Percentiles rank a stretch among this genome's conserved stretches.
phyloP scores from a whole-genome alignment of 352 stramenopile genomes.

The Globisporangium abappressorium region DNA sequence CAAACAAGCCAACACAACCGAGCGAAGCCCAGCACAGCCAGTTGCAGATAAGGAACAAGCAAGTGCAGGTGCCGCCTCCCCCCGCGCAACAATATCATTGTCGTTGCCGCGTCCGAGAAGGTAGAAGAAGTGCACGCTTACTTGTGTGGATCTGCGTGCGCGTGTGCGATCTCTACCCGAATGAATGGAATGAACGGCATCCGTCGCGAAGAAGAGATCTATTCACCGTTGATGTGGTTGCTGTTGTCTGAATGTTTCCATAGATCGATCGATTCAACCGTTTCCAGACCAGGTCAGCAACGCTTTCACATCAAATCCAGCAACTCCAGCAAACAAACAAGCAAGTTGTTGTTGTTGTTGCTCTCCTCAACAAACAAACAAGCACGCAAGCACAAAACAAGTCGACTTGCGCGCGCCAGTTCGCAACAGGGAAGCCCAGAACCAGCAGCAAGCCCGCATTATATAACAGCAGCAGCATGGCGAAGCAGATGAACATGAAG shows the following conservation, averaged over 20 bases:
- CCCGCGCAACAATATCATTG: neutral
- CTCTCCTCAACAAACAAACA: neutral
- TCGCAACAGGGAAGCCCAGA: neutral
- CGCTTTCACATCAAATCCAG: neutral
- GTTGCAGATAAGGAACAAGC: constrained; percentile 9
- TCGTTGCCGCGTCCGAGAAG: neutral
- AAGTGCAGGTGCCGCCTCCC: neutral
- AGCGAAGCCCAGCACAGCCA: neutral
- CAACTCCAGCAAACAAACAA: constrained; percentile 5
- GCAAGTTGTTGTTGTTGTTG: neutral
- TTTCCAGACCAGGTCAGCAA: neutral
- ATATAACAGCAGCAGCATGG: neutral
- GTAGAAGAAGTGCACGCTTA: constrained; percentile 2
- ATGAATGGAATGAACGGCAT: neutral
- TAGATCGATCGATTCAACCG: neutral
- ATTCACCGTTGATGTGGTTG: neutral
- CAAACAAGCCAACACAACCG: neutral
- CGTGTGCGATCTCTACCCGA: neutral
- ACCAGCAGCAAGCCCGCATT: neutral
- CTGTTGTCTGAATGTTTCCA: constrained; percentile 6
- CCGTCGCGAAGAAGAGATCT: neutral
- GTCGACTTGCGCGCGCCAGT: neutral
- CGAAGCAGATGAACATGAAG: neutral
- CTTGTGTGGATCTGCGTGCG: constrained; percentile 1
- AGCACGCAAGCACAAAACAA: neutral